Evolutionary conservation across 139 green algal species (phyloP), one percentile per base, ranked within the genome.

Genomic region (Picochlorum sp.): DNA sequence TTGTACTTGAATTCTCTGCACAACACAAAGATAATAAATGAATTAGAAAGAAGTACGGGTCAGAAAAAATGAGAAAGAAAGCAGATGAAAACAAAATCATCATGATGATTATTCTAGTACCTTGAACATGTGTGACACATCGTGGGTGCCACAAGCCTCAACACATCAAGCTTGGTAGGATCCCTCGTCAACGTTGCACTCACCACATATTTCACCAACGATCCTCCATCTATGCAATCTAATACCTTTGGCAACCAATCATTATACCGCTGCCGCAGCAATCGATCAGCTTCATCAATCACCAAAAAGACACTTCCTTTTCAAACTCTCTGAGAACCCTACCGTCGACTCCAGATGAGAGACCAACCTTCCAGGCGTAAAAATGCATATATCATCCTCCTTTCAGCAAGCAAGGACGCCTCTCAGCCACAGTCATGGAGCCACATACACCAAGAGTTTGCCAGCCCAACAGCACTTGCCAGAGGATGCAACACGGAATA

Each of bases 181-280:
- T 97, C 91, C 2, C 76, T 79, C 0, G 91, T 97, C 16, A 97
- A 79, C 1, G 91, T 97, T 38, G 91, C 91, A 2, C 86, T 95
- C 16, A 88, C 85, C 1, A 95, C 63, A 21, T 97, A 63, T 75
- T 96, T 97, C 9, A 54, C n/a, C 2, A 54, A 24, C 2, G 47
- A 13, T 9, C 47, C 11, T n/a, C 47, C 11, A 11, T 37, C n/a
- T 28, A 37, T 59, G 51, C 14, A 47, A 20, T 62, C 24, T 32
- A 88, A 63, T n/a, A 95, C 77, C n/a, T 68, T 60, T 0, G 86
- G 77, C 58, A 97, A 79, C 91, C 91, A 97, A 56, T 86, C 83
- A 49, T 97, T 83, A 75, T 97, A 97, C n/a, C 75, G 69, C 79
- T 97, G 91, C 2, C 87, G 73, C 67, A 97, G 81, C 66, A 97